Base-by-base conservation (phyloP, 345 rosid genomes). In the Geranium rotundifolium region DNA sequence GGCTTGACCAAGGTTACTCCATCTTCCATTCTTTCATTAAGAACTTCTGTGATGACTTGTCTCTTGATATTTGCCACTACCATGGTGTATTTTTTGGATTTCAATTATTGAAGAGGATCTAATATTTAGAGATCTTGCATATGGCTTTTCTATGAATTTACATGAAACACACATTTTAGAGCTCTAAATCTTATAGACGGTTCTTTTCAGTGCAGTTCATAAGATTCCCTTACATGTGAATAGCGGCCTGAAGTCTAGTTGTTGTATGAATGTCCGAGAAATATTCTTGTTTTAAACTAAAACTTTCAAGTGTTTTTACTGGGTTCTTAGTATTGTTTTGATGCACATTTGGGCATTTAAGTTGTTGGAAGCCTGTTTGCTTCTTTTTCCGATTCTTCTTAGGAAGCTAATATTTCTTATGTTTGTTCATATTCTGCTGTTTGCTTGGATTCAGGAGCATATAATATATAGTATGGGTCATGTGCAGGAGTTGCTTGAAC, bases 401-500 rank as follows among this genome's bases (percentile, higher is more conserved):
- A 9, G 50, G 50, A 41, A 41, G 12, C 50, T 1, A 41, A 4
- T 41, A 41, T 41, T 41, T 41, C 4, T 31, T 41, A 4, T 41
- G 50, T 41, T 41, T 41, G 50, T 41, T 41, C 50, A 41, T 12
- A 41, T 41, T 6, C 14, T 41, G 50, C 50, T 41, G 9, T 9
- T 13, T 41, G 50, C 50, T 41, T 41, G 12, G 1, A 12, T 4
- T 5, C 14, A 5, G 50, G 14, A 66, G 67, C 23, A 30, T 29
- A 56, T 52, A 20, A 29, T 15, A 56, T 59, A 19, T n/a, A n/a
- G 29, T 58, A 13, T 29, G 41, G 55, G 30, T 1, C 61, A 15
- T 30, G 27, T 39, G 75, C 82, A 87, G 92, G 95, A 85, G 79
- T 80, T 87, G 70, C 80, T 88, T 17, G 95, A 65, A 81, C 83